Conservation (phyloP, 371 early-diverging fungal species). For the Dichotomocladium elegans region DNA sequence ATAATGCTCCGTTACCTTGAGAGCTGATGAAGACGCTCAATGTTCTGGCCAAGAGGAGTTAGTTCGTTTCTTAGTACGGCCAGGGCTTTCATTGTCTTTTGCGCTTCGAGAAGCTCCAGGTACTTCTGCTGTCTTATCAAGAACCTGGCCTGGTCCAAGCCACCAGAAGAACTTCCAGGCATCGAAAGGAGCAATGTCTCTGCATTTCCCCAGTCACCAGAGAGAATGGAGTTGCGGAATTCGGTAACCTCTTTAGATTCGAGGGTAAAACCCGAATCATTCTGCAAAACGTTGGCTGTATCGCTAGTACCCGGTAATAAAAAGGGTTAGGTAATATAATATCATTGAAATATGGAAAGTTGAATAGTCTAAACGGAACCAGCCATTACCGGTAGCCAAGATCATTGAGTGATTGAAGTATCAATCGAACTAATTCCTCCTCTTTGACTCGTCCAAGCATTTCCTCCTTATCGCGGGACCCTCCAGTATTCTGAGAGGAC, state of each 20-base stretch:
- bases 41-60: constrained; percentile 62
- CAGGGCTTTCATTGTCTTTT: constrained; percentile 62
- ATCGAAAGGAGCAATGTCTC: constrained; percentile 49
- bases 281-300: constrained; percentile 57
- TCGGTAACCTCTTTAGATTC: constrained; percentile 57
- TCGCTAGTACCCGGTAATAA: constrained; percentile 46
- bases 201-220: constrained; percentile 74
- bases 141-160: constrained; percentile 46
- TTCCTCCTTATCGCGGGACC: background rate
- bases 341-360: too few species aligned
- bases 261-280: constrained; percentile 68
- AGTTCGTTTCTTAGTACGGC: constrained; percentile 70
- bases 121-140: constrained; percentile 80
- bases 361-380: too few species aligned
- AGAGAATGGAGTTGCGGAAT: constrained; percentile 63
- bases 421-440: constrained; percentile 81
- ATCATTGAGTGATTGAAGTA: constrained; percentile 80
- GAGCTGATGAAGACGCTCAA: constrained; percentile 51
- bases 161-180: constrained; percentile 3
- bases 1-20: constrained; percentile 17
- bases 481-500: background rate
- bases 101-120: constrained; percentile 69
- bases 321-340: constrained; percentile 1
- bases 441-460: constrained; percentile 21
- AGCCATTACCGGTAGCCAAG: constrained; percentile 73